Percentiles rank a stretch among this genome's conserved stretches.
Evolutionary conservation across 2,329 filamentous ascomycete species (phyloP).

Genomic region (Thielaviopsis ethacetica): DNA sequence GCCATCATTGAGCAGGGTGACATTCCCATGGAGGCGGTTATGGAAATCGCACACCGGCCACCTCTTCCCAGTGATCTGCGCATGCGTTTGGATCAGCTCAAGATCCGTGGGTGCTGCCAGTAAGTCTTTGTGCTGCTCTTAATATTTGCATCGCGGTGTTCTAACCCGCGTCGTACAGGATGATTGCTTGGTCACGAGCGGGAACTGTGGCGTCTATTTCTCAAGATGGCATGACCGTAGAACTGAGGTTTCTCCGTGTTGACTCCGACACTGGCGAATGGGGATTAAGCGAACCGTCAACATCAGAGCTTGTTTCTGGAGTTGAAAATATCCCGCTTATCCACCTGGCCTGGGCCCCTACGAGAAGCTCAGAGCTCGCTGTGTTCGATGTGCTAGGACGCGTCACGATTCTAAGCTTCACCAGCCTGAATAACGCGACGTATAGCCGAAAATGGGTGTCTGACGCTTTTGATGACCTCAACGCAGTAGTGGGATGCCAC

Average conservation of each 20-base stretch:
- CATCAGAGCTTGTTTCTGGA: slow-evolving; percentile 42
- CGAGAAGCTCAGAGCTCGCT: slow-evolving; percentile 62
- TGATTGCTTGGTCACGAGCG: slow-evolving; percentile 72
- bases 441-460: slow-evolving; percentile 42
- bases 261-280: slow-evolving; percentile 54
- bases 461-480: slow-evolving; percentile 59
- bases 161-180: slow-evolving; percentile 30
- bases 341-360: slow-evolving; percentile 67
- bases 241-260: slow-evolving; percentile 57
- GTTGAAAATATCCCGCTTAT: slow-evolving; percentile 52
- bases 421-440: slow-evolving; percentile 57
- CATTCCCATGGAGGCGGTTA: slow-evolving; percentile 28
- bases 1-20: slow-evolving; percentile 6
- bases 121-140: slow-evolving; percentile 27
- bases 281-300: slow-evolving; percentile 57
- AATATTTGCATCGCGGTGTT: background rate
- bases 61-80: slow-evolving; percentile 47
- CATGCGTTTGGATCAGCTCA: slow-evolving; percentile 60
- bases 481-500: slow-evolving; percentile 65
- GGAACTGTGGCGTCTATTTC: slow-evolving; percentile 75
- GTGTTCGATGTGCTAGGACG: slow-evolving; percentile 67
- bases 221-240: slow-evolving; percentile 51
- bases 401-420: slow-evolving; percentile 57
- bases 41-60: slow-evolving; percentile 32
- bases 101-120: slow-evolving; percentile 65